A percentile compares a stretch with the other conserved stretches of the same genome.
Conservation (phyloP, 75 land plant genomes). For the Selaginella tamariscina region DNA sequence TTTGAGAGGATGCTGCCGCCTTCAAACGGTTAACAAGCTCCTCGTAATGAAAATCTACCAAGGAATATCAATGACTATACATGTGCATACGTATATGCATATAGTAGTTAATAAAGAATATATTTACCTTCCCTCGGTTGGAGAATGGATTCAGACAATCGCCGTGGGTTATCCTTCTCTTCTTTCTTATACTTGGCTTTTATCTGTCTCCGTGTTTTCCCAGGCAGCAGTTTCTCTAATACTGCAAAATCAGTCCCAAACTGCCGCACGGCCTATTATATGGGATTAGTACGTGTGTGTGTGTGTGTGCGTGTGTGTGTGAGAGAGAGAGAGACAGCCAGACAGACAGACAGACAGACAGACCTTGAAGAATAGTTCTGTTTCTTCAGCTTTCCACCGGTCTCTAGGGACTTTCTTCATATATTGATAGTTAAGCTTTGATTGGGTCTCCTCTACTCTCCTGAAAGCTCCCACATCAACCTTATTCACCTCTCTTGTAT, state of each 20-base stretch:
- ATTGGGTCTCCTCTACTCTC: slow-evolving; percentile 20
- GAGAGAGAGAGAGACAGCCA: too few species aligned
- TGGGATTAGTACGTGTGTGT: not conserved
- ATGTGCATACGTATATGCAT: too few species aligned
- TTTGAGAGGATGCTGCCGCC: not conserved
- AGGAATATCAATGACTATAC: not conserved
- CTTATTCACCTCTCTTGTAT: slow-evolving; percentile 18
- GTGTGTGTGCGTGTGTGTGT: not conserved
- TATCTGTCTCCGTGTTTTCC: slow-evolving; percentile 55
- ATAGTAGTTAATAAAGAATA: too few species aligned
- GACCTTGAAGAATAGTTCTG: slow-evolving; percentile 87
- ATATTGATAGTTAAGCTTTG: slow-evolving; percentile 63
- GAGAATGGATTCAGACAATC: slow-evolving; percentile 36
- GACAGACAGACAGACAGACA: too few species aligned
- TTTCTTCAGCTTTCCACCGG: slow-evolving; percentile 63
- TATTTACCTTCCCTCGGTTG: not conserved
- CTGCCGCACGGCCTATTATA: slow-evolving; percentile 51
- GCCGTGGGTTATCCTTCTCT: slow-evolving; percentile 49
- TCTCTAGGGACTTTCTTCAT: slow-evolving; percentile 38
- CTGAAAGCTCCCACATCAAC: slow-evolving; percentile 22
- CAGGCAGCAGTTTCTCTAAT: slow-evolving; percentile 73
- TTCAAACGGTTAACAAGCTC: not conserved
- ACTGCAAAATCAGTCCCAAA: slow-evolving; percentile 83
- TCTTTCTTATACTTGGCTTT: slow-evolving; percentile 66
- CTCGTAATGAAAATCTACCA: not conserved